Conservation (phyloP, 78 protist species). For the Dictyostelium purpureum region DNA sequence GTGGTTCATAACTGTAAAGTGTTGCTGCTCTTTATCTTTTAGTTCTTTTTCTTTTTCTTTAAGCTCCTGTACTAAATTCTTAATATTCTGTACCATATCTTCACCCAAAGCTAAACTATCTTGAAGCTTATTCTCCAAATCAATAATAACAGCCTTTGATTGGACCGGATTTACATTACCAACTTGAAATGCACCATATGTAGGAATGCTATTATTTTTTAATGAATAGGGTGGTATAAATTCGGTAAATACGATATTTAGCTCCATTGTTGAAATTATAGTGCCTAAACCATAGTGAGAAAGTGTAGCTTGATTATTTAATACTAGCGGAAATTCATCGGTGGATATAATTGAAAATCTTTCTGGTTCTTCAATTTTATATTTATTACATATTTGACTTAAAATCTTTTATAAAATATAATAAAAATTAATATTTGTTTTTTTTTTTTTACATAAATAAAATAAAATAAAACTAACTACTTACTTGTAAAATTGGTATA, state of each 20-base stretch:
- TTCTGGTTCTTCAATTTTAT: constrained; percentile 39
- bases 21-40: constrained; percentile 27
- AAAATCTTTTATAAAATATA: too few species aligned
- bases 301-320: constrained; percentile 11
- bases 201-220: constrained; percentile 3
- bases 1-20: background rate
- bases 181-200: constrained; percentile 30
- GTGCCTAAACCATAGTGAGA: constrained; percentile 64
- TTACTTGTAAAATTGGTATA: background rate
- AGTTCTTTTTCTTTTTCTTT: background rate
- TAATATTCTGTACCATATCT: constrained; percentile 28
- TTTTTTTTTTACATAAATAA: background rate
- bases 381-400: constrained; percentile 26
- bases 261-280: constrained; percentile 19
- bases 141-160: constrained; percentile 26
- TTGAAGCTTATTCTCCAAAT: constrained; percentile 32
- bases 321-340: constrained; percentile 60
- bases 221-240: constrained; percentile 60
- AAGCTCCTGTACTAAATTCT: background rate
- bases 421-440: background rate
- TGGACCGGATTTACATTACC: constrained; percentile 35
- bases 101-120: constrained; percentile 26
- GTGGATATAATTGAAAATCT: constrained; percentile 35
- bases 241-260: constrained; percentile 38
- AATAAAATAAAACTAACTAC: background rate